phyloP scores from a whole-genome alignment of 768 basidiomycete species.

The Obba rivulosa region DNA sequence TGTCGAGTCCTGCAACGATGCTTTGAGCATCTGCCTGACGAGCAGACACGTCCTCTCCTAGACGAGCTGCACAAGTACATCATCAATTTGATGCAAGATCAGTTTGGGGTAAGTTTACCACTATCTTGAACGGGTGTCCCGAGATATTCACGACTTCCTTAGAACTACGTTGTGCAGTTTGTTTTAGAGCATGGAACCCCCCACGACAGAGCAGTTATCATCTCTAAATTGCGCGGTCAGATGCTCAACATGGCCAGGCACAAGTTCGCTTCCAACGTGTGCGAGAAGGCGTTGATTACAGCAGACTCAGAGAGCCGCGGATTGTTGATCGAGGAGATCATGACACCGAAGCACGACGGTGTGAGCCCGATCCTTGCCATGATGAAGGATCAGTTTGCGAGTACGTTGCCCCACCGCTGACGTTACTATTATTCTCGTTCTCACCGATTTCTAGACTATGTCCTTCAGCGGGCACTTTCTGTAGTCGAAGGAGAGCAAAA shows the following conservation, averaged over 20 bases:
- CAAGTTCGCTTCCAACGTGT: slow-evolving; percentile 95
- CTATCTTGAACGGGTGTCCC: background rate
- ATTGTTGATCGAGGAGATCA: slow-evolving; percentile 75
- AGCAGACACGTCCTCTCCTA: slow-evolving; percentile 63
- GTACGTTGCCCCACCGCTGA: slow-evolving; percentile 38
- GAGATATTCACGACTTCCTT: slow-evolving; percentile 16
- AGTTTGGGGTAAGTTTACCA: slow-evolving; percentile 68
- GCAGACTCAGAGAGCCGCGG: slow-evolving; percentile 62
- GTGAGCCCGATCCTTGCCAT: slow-evolving; percentile 60
- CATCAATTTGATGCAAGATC: slow-evolving; percentile 76
- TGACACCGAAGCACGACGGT: slow-evolving; percentile 59
- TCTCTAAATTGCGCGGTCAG: slow-evolving; percentile 68
- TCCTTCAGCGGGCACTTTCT: slow-evolving; percentile 71
- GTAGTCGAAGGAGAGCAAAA: slow-evolving; percentile 71
- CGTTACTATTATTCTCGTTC: background rate
- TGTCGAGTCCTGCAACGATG: slow-evolving; percentile 94
- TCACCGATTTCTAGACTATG: slow-evolving; percentile 55
- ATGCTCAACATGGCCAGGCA: slow-evolving; percentile 77
- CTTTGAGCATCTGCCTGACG: slow-evolving; percentile 75
- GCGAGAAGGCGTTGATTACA: slow-evolving; percentile 79
- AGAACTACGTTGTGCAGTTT: slow-evolving; percentile 97
- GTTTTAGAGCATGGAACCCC: slow-evolving; percentile 76
- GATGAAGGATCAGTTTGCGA: slow-evolving; percentile 88
- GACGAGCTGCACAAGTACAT: slow-evolving; percentile 78
- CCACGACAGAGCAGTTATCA: slow-evolving; percentile 62